Conservation (phyloP, 2,329 filamentous ascomycete species). For the Pseudogymnoascus sp. region DNA sequence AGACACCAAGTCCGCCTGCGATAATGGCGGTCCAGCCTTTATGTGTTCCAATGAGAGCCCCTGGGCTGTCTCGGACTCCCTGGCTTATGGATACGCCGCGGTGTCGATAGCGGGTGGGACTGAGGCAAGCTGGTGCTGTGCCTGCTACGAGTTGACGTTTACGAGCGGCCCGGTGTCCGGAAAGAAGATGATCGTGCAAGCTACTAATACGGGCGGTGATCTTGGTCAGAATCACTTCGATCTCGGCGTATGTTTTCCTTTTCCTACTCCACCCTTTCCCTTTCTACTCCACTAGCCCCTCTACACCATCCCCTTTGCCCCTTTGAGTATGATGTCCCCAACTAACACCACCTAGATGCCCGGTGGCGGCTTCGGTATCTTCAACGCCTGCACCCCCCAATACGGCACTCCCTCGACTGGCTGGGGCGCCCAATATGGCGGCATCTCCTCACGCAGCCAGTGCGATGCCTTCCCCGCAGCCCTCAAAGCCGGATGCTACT, state of each 20-base stretch:
- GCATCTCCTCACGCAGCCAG: conserved; percentile 34
- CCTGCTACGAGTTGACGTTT: conserved; percentile 48
- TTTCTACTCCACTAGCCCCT: background rate
- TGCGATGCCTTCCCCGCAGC: conserved; percentile 38
- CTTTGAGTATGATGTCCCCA: background rate
- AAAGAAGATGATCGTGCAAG: conserved; percentile 57
- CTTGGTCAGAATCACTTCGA: conserved; percentile 52
- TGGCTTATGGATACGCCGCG: conserved; percentile 59
- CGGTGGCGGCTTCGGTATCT: conserved; percentile 49
- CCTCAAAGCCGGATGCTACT: conserved; percentile 41
- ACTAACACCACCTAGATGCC: conserved; percentile 33
- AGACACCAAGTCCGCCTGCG: conserved; percentile 45
- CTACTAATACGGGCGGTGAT: conserved; percentile 54
- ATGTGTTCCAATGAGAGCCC: conserved; percentile 56
- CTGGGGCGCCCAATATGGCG: conserved; percentile 42
- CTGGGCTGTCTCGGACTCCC: conserved; percentile 49
- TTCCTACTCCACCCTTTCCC: background rate
- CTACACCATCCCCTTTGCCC: background rate
- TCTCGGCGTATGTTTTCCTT: conserved; percentile 29
- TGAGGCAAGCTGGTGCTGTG: conserved; percentile 58
- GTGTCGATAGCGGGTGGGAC: conserved; percentile 46
- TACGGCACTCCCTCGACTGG: conserved; percentile 35
- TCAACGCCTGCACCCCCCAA: conserved; percentile 43
- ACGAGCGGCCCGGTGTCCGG: conserved; percentile 43
- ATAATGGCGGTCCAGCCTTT: conserved; percentile 46